phyloP scores from a whole-genome alignment of 2,329 filamentous ascomycete genomes.

The Coniochaeta prunicola region DNA sequence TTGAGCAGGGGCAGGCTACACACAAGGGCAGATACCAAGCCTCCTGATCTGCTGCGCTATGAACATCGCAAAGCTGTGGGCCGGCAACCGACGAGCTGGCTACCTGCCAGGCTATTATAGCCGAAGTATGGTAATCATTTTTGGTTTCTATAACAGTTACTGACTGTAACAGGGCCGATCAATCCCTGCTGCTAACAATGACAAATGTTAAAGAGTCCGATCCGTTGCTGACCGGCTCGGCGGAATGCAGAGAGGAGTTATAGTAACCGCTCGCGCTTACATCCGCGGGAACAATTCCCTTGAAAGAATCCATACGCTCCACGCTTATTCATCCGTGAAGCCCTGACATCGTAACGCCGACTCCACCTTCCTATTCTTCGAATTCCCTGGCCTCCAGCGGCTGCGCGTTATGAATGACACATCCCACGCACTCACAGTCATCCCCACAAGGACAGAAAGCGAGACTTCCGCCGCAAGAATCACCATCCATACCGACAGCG shows the following conservation, averaged over 20 bases:
- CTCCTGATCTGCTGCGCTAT: neutral
- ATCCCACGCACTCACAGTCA: slow-evolving; percentile 51
- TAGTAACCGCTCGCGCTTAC: neutral
- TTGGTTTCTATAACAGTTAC: neutral
- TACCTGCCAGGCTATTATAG: neutral
- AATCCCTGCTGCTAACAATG: neutral
- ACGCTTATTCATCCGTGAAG: slow-evolving; percentile 1
- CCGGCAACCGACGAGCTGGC: neutral
- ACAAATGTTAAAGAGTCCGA: neutral
- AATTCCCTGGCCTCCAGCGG: neutral
- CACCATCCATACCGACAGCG: slow-evolving; percentile 9
- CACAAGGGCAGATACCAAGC: neutral
- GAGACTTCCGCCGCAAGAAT: slow-evolving; percentile 40
- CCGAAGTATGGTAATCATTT: neutral
- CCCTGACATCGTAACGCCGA: neutral
- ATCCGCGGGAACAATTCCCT: neutral
- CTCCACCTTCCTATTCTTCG: neutral
- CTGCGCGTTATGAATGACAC: slow-evolving; percentile 40
- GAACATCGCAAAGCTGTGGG: neutral
- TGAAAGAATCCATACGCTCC: neutral
- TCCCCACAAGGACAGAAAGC: slow-evolving; percentile 51
- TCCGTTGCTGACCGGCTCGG: neutral
- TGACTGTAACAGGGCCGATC: neutral
- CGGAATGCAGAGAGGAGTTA: too few relatives aligned
- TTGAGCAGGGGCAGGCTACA: neutral